These are phyloP conservation scores for Paulinella micropora DNA, from an alignment of 78 protist genomes.

Conservation along the genomic window DNA sequence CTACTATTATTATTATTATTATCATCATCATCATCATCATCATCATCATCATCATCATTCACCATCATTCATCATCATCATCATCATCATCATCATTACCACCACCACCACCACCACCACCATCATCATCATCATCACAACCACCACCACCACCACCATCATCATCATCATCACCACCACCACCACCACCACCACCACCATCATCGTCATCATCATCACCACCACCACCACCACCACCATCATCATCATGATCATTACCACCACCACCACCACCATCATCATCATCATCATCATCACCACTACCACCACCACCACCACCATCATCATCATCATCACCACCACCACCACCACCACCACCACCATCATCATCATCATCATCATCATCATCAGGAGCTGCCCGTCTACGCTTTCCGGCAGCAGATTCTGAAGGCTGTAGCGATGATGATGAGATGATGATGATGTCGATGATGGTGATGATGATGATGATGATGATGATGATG, in stretches of 20 bases:
- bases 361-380: background rate
- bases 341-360: background rate
- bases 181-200: background rate
- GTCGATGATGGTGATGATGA: background rate
- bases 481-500: background rate
- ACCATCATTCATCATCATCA: background rate
- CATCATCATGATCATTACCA: background rate
- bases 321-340: background rate
- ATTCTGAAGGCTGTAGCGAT: background rate
- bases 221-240: background rate
- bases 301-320: background rate
- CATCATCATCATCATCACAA: too few species aligned
- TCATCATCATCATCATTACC: background rate
- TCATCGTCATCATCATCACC: background rate
- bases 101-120: background rate
- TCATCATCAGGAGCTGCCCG: background rate
- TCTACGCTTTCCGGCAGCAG: background rate
- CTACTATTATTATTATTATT: background rate
- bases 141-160: background rate
- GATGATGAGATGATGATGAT: background rate
- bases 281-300: background rate
- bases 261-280: background rate
- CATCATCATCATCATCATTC: background rate
- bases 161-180: background rate
- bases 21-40: background rate